phyloP scores from a whole-genome alignment of 495 filamentous ascomycete species.

The Hyaloscypha finlandica region DNA sequence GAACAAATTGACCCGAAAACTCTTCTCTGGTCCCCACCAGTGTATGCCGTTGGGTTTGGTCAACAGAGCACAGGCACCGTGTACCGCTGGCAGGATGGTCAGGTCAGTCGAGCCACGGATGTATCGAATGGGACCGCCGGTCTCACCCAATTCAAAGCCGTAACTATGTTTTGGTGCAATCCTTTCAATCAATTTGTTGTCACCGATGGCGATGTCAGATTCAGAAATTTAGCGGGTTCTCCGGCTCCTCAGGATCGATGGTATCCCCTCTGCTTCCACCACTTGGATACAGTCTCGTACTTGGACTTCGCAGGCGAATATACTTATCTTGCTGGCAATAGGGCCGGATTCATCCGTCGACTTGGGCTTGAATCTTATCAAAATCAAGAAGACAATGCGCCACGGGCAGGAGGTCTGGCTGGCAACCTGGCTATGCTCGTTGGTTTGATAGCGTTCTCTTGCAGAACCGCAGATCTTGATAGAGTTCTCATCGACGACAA shows the following conservation, averaged over 20 bases:
- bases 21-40: not conserved
- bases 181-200: conserved; percentile 20
- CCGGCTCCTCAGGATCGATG: conserved; percentile 19
- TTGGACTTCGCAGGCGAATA: conserved; percentile 19
- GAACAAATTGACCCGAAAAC: not conserved
- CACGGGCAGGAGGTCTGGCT: conserved; percentile 11
- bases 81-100: conserved; percentile 23
- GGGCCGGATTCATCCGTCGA: conserved; percentile 18
- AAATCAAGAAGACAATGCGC: not conserved
- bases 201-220: conserved; percentile 19
- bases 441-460: conserved; percentile 30
- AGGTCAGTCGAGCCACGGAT: conserved; percentile 6
- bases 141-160: conserved; percentile 8
- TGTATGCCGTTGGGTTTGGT: conserved; percentile 1
- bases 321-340: conserved; percentile 2
- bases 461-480: conserved; percentile 7
- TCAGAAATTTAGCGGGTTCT: conserved; percentile 12
- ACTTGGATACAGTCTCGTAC: conserved; percentile 12
- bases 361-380: conserved; percentile 12
- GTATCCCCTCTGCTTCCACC: conserved; percentile 25
- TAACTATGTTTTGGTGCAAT: conserved; percentile 29
- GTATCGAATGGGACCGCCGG: not conserved
- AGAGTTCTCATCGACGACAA: conserved; percentile 19
- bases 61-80: not conserved
- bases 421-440: conserved; percentile 27